Conservation (phyloP, 176 grass and related monocot genomes). For the Sorghum bicolor region DNA sequence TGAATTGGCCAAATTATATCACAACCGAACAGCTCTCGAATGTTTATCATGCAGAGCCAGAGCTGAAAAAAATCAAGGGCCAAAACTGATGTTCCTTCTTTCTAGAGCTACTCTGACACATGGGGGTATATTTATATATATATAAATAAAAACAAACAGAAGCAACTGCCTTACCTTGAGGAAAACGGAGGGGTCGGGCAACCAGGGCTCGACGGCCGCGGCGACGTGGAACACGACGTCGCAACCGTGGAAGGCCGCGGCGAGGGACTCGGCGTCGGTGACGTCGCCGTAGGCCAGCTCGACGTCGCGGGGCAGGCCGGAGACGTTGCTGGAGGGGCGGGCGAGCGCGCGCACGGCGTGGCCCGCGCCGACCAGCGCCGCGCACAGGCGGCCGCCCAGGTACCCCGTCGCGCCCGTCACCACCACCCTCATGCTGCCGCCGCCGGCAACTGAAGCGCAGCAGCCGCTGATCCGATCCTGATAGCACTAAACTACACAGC, state of each 20-base stretch:
- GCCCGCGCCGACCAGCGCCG: conserved; percentile 52
- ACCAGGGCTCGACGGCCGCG: conserved; percentile 78
- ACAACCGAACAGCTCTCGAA: background rate
- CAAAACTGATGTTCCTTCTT: background rate
- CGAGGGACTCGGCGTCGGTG: conserved; percentile 62
- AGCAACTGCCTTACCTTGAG: background rate
- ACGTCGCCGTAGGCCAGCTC: conserved; percentile 83
- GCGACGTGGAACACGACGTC: conserved; percentile 75
- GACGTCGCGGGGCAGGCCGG: conserved; percentile 27
- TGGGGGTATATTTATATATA: too few species aligned
- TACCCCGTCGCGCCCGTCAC: conserved; percentile 83
- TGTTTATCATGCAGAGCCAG: background rate
- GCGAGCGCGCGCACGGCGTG: conserved; percentile 68
- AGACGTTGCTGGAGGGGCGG: conserved; percentile 62
- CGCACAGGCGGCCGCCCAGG: conserved; percentile 67
- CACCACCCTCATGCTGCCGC: conserved; percentile 50
- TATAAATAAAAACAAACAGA: background rate
- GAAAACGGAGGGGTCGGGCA: conserved; percentile 81
- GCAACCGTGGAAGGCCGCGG: conserved; percentile 55
- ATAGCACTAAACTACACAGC: background rate
- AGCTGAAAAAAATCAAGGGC: background rate
- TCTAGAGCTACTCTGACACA: background rate
- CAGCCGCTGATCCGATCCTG: background rate
- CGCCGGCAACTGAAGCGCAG: background rate
- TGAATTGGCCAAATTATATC: background rate